phyloP scores from a whole-genome alignment of 257 asterid species.

The Fraxinus anomala region DNA sequence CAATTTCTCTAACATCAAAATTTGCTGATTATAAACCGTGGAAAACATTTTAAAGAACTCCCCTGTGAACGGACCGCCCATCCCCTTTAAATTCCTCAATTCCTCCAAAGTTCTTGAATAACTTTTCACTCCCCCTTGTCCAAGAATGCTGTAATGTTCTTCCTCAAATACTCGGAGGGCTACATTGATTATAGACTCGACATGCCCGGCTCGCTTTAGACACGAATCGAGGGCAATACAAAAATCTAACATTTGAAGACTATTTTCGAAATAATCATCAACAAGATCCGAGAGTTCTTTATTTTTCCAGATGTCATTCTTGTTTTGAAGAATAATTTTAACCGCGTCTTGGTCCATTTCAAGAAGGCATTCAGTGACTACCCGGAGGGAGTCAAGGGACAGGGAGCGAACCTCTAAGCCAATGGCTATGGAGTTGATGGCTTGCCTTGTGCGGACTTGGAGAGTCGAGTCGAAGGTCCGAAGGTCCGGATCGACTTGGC shows the following conservation, averaged over 20 bases:
- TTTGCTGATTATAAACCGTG: constrained; percentile 54
- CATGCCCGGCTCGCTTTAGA: constrained; percentile 60
- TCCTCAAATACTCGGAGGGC: constrained; percentile 59
- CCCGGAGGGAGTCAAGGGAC: constrained; percentile 80
- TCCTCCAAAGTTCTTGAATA: constrained; percentile 66
- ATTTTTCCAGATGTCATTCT: constrained; percentile 72
- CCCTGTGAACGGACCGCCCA: constrained; percentile 72
- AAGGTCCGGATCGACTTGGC: constrained; percentile 77
- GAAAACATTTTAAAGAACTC: constrained; percentile 61
- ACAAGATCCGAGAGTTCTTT: constrained; percentile 69
- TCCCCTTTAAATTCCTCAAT: constrained; percentile 52
- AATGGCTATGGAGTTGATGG: constrained; percentile 78
- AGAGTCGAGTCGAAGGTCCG: constrained; percentile 60
- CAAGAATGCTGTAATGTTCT: constrained; percentile 36
- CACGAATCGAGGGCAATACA: constrained; percentile 72
- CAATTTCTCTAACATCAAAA: constrained; percentile 55
- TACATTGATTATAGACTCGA: constrained; percentile 64
- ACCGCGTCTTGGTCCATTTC: constrained; percentile 83
- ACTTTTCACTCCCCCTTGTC: constrained; percentile 22
- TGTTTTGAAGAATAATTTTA: constrained; percentile 55
- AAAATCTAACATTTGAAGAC: constrained; percentile 73
- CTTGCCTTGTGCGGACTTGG: constrained; percentile 68
- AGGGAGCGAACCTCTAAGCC: constrained; percentile 64
- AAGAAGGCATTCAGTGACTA: constrained; percentile 65
- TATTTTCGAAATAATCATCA: constrained; percentile 76